These are phyloP conservation scores for Paralagenidium karlingii DNA, from an alignment of 352 stramenopile species.

Conservation along the genomic window DNA sequence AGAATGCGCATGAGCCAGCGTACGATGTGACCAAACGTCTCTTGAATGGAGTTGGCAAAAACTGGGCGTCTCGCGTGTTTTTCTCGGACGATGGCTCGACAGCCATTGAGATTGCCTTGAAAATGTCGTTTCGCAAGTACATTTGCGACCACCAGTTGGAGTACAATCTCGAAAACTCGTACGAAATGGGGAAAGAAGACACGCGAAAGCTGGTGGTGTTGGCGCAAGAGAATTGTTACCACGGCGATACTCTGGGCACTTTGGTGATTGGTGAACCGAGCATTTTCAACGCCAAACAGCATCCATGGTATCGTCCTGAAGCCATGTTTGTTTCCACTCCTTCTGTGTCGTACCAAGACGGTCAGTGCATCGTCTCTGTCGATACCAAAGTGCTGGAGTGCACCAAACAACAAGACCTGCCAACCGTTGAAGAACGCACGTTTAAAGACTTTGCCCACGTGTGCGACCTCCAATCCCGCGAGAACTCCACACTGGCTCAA, in stretches of 20 bases:
- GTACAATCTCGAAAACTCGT: constrained; percentile 29
- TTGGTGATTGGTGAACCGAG: constrained; percentile 87
- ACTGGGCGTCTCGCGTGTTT: constrained; percentile 82
- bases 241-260: constrained; percentile 84
- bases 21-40: constrained; percentile 67
- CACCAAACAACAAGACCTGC: too few species aligned
- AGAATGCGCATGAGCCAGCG: constrained; percentile 81
- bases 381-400: constrained; percentile 29
- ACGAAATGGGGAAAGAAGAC: constrained; percentile 4
- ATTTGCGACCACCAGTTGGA: constrained; percentile 49
- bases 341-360: constrained; percentile 47
- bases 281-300: constrained; percentile 86
- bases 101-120: constrained; percentile 83
- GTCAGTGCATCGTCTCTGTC: constrained; percentile 39
- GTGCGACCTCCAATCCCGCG: constrained; percentile 29
- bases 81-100: constrained; percentile 88
- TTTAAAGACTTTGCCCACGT: constrained; percentile 31
- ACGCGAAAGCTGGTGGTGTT: constrained; percentile 56
- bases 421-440: constrained; percentile 14
- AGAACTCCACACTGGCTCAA: constrained; percentile 14
- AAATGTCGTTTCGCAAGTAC: constrained; percentile 87
- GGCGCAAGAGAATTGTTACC: constrained; percentile 85
- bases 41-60: constrained; percentile 59
- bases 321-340: constrained; percentile 72
- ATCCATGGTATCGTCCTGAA: constrained; percentile 84